Evolutionary conservation across 1,284 basidiomycete genomes (phyloP).

Genomic region (Cryptococcus sp.): DNA sequence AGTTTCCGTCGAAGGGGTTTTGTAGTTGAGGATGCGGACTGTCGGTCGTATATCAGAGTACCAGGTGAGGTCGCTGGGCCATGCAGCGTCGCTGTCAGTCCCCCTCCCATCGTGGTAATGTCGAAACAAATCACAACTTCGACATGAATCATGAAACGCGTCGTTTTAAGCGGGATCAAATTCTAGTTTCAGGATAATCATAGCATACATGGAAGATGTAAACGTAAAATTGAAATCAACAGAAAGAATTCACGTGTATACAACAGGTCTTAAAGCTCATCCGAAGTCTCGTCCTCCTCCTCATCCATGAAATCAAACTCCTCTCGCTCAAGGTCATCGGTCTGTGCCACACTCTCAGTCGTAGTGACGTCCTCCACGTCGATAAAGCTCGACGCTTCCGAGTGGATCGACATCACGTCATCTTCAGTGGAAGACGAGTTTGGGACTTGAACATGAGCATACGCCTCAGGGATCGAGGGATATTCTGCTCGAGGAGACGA

Average conservation of each 20-base stretch:
- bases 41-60: not conserved
- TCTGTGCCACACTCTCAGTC: not conserved
- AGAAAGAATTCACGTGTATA: not conserved
- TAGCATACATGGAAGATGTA: not conserved
- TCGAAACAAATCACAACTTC: not conserved
- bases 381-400: slow-evolving; percentile 8
- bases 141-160: not conserved
- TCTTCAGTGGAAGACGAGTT: slow-evolving; percentile 5
- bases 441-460: not conserved
- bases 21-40: not conserved
- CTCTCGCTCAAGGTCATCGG: slow-evolving; percentile 2
- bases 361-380: slow-evolving; percentile 11
- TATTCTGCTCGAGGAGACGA: slow-evolving; percentile 4
- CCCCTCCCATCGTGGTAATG: not conserved
- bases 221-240: not conserved
- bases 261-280: not conserved
- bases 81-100: not conserved
- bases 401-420: slow-evolving; percentile 7
- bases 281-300: slow-evolving; percentile 1
- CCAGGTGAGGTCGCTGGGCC: not conserved
- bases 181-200: not conserved
- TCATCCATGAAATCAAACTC: slow-evolving; percentile 25
- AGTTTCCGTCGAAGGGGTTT: not conserved
- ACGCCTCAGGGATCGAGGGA: not conserved
- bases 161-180: not conserved